phyloP scores from a whole-genome alignment of 2,329 filamentous ascomycete genomes.

The Xylaria sp. region DNA sequence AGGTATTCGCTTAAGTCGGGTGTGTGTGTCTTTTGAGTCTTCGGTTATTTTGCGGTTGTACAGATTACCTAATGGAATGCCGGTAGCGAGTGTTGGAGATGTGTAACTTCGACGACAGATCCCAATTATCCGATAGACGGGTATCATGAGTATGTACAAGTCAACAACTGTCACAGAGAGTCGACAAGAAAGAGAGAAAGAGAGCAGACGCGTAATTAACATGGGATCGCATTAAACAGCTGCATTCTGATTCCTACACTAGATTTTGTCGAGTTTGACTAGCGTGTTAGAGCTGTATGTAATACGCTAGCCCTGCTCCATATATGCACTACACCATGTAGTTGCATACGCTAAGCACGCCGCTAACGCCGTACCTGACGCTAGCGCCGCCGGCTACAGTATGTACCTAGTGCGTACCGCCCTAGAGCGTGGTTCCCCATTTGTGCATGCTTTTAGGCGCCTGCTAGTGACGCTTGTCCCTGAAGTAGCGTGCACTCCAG shows the following conservation, averaged over 20 bases:
- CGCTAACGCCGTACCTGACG: no score
- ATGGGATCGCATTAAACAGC: not conserved
- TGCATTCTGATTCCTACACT: not conserved
- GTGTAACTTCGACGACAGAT: not conserved
- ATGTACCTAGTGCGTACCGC: no score
- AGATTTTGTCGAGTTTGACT: not conserved
- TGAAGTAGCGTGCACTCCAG: not conserved
- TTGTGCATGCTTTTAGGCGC: not conserved
- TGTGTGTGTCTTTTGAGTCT: no score
- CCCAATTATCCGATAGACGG: not conserved
- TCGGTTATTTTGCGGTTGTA: no score
- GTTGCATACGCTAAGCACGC: no score
- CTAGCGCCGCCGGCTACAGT: no score
- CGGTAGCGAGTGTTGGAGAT: not conserved
- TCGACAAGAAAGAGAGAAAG: no score
- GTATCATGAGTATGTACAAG: no score
- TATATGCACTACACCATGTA: not conserved
- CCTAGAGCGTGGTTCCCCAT: no score
- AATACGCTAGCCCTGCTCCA: not conserved
- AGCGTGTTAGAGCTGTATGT: not conserved
- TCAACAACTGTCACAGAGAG: no score
- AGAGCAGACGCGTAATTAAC: not conserved
- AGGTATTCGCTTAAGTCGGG: no score
- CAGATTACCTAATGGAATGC: not conserved
- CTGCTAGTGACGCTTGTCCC: not conserved